Evolutionary conservation across 192 early-diverging fungal species (phyloP).

Genomic region (Podila epicladia): DNA sequence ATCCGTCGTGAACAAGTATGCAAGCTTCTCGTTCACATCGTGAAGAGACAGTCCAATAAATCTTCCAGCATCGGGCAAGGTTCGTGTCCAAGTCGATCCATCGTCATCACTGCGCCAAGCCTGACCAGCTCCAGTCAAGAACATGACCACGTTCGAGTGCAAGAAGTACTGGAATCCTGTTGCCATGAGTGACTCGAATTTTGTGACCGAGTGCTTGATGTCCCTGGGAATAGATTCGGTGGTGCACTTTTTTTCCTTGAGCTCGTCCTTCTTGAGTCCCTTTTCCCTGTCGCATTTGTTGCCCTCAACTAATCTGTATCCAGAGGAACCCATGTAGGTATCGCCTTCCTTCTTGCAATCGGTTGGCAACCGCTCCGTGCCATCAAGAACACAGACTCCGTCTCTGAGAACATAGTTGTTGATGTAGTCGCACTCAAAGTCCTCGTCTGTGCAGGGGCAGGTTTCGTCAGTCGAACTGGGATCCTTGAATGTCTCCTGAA

Average conservation of each 20-base stretch:
- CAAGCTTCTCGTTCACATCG: constrained; percentile 71
- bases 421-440: constrained; percentile 93
- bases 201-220: constrained; percentile 28
- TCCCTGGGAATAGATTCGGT: constrained; percentile 46
- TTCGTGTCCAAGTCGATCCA: constrained; percentile 76
- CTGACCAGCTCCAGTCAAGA: constrained; percentile 66
- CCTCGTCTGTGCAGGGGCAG: constrained; percentile 82
- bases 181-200: constrained; percentile 31
- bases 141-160: constrained; percentile 67
- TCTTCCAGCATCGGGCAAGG: constrained; percentile 58
- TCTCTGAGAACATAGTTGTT: constrained; percentile 69
- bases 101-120: constrained; percentile 79
- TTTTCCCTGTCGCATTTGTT: constrained; percentile 71
- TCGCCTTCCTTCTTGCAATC: constrained; percentile 70
- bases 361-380: constrained; percentile 63
- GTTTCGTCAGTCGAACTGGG: constrained; percentile 60
- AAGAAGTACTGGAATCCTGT: constrained; percentile 68
- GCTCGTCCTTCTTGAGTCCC: constrained; percentile 62
- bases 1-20: constrained; percentile 68
- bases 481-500: constrained; percentile 70
- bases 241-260: constrained; percentile 63
- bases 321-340: constrained; percentile 78
- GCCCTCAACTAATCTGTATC: constrained; percentile 88
- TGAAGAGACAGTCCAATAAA: constrained; percentile 74
- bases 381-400: constrained; percentile 69